phyloP scores from a whole-genome alignment of 208 protist species.

The Crithidia fasciculata region DNA sequence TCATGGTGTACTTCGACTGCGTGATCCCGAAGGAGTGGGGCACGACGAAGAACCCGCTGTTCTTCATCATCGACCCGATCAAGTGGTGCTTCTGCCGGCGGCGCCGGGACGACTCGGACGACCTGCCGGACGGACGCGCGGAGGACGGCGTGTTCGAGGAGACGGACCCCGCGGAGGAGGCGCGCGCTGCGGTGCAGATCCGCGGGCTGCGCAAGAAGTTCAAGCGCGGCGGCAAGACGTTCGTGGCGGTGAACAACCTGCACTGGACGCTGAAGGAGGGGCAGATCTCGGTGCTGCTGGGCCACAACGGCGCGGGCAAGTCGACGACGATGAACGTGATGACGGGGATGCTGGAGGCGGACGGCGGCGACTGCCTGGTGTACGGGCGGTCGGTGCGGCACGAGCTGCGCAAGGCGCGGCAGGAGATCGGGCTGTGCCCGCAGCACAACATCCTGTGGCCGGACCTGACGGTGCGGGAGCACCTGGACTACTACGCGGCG shows the following conservation, averaged over 20 bases:
- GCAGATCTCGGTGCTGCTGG: conserved; percentile 76
- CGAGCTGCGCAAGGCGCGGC: conserved; percentile 49
- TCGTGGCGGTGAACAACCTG: conserved; percentile 75
- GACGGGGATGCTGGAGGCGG: conserved; percentile 72
- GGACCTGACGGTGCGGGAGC: conserved; percentile 88
- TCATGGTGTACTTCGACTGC: conserved; percentile 76
- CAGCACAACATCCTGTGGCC: conserved; percentile 95
- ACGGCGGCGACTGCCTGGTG: conserved; percentile 74
- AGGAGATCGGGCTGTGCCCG: conserved; percentile 91
- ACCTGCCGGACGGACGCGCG: conserved; percentile 28
- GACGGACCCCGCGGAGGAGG: conserved; percentile 1
- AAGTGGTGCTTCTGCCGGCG: conserved; percentile 39
- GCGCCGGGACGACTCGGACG: conserved; percentile 30
- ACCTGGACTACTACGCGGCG: conserved; percentile 88
- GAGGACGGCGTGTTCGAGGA: conserved; percentile 27
- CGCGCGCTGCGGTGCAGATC: conserved; percentile 16
- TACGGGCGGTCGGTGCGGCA: conserved; percentile 68
- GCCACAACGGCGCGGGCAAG: conserved; percentile 87
- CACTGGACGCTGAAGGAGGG: conserved; percentile 54
- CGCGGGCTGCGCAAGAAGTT: conserved; percentile 40
- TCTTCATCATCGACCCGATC: conserved; percentile 64
- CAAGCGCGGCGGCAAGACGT: conserved; percentile 41
- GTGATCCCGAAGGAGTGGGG: conserved; percentile 77
- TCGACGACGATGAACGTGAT: conserved; percentile 84
- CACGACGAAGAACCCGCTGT: conserved; percentile 56